Conservation (phyloP, 192 early-diverging fungal species). For the Rhizophagus clarus region DNA sequence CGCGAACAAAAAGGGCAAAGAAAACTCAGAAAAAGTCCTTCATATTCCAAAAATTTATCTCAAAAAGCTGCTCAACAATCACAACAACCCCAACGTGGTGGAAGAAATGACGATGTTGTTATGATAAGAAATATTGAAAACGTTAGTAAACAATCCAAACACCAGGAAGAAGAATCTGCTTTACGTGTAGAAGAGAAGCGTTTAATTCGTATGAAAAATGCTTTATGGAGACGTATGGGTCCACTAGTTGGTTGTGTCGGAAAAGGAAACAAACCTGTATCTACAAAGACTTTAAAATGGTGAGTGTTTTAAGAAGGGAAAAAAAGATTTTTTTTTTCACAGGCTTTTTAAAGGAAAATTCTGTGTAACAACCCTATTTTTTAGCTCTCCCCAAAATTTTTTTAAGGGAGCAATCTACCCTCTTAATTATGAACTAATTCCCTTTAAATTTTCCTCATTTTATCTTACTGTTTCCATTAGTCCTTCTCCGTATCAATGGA, state of each 20-base stretch:
- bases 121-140: conserved; percentile 1
- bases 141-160: conserved; percentile 17
- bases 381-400: too few species aligned
- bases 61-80: not conserved
- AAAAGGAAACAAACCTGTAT: conserved; percentile 16
- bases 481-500: too few species aligned
- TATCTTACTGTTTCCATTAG: too few species aligned
- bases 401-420: too few species aligned
- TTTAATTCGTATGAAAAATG: conserved; percentile 26
- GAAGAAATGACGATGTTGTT: not conserved
- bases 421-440: too few species aligned
- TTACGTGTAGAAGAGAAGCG: conserved; percentile 25
- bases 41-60: not conserved
- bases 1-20: not conserved
- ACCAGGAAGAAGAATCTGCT: not conserved
- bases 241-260: not conserved
- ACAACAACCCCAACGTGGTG: not conserved
- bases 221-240: conserved; percentile 30
- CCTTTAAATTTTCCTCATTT: too few species aligned
- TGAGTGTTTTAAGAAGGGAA: not conserved
- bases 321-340: too few species aligned
- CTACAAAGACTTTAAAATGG: conserved; percentile 28
- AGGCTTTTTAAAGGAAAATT: too few species aligned
- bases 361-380: too few species aligned
- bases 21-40: not conserved